Percentiles rank a stretch among this genome's conserved stretches.
phyloP scores from a whole-genome alignment of 1,284 basidiomycete species.

The Trichosporon coremiiforme region DNA sequence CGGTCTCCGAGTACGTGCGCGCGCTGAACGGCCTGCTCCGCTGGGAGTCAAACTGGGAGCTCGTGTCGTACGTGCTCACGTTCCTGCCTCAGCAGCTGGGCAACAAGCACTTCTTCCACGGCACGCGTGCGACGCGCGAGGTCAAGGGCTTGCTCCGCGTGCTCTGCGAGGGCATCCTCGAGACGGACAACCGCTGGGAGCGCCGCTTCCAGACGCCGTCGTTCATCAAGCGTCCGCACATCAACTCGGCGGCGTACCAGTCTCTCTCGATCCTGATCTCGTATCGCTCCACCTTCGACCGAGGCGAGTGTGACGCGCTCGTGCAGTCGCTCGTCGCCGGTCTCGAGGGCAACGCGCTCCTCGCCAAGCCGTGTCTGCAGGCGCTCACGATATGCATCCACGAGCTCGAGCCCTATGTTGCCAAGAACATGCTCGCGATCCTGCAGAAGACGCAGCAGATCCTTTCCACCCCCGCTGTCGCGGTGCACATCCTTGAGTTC shows the following conservation, averaged over 20 bases:
- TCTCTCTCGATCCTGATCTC: conserved; percentile 85
- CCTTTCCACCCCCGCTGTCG: conserved; percentile 90
- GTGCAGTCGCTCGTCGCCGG: conserved; percentile 84
- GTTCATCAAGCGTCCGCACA: conserved; percentile 71
- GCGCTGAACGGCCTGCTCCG: conserved; percentile 71
- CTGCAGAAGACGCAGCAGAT: conserved; percentile 89
- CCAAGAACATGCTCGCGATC: conserved; percentile 76
- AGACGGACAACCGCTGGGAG: conserved; percentile 42
- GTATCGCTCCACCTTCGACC: conserved; percentile 75
- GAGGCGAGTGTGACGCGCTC: conserved; percentile 64
- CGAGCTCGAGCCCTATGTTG: conserved; percentile 82
- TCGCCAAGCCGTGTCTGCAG: conserved; percentile 89
- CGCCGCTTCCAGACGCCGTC: conserved; percentile 56
- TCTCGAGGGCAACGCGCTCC: conserved; percentile 69
- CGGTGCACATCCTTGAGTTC: conserved; percentile 94
- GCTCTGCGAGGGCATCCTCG: conserved; percentile 64
- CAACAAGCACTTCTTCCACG: conserved; percentile 97
- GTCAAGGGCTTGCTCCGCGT: conserved; percentile 68
- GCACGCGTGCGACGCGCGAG: conserved; percentile 70
- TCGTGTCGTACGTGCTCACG: conserved; percentile 87
- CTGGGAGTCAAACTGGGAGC: conserved; percentile 85
- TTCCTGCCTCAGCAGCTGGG: conserved; percentile 87
- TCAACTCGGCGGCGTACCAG: conserved; percentile 84
- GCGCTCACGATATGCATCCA: conserved; percentile 86
- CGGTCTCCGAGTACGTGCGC: conserved; percentile 75